These are phyloP conservation scores for Candida namnaoensis DNA, from an alignment of 805 yeast species.

Conservation along the genomic window DNA sequence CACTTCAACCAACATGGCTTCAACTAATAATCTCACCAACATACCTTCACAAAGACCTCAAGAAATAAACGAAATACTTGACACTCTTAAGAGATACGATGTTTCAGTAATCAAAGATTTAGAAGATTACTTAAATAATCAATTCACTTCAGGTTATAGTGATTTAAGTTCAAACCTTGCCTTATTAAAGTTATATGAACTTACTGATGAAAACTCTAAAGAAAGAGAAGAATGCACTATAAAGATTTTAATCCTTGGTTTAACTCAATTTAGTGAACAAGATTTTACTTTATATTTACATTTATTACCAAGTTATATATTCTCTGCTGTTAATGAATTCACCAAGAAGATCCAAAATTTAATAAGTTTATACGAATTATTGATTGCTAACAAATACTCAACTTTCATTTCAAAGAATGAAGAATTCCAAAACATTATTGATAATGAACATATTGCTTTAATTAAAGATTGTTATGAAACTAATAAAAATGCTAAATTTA, in stretches of 20 bases:
- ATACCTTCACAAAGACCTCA: constrained; percentile 30
- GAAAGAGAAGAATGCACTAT: constrained; percentile 30
- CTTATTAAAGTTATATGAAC: constrained; percentile 31
- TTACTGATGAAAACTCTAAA: constrained; percentile 23
- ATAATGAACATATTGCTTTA: constrained; percentile 7
- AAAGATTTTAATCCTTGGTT: constrained; percentile 30
- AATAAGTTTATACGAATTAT: constrained; percentile 14
- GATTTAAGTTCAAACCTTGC: constrained; percentile 38
- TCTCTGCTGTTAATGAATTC: constrained; percentile 15
- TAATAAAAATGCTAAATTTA: constrained; percentile 15
- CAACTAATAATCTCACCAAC: constrained; percentile 21
- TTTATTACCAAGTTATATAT: constrained; percentile 31
- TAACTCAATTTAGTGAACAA: constrained; percentile 28
- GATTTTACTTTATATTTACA: constrained; percentile 37
- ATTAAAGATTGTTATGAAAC: constrained; percentile 10
- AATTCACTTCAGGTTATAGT: constrained; percentile 26
- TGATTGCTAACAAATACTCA: constrained; percentile 12
- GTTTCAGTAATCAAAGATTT: constrained; percentile 31
- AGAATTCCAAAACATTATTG: constrained; percentile 10
- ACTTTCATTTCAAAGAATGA: constrained; percentile 13
- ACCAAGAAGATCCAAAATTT: constrained; percentile 15
- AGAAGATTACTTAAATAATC: constrained; percentile 33
- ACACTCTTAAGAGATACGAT: constrained; percentile 35
- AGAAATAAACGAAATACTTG: constrained; percentile 28
- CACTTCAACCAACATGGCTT: neutral